Percentiles rank a stretch among this genome's conserved stretches.
phyloP scores from a whole-genome alignment of 2,329 filamentous ascomycete genomes.

The Xylaria sp. region DNA sequence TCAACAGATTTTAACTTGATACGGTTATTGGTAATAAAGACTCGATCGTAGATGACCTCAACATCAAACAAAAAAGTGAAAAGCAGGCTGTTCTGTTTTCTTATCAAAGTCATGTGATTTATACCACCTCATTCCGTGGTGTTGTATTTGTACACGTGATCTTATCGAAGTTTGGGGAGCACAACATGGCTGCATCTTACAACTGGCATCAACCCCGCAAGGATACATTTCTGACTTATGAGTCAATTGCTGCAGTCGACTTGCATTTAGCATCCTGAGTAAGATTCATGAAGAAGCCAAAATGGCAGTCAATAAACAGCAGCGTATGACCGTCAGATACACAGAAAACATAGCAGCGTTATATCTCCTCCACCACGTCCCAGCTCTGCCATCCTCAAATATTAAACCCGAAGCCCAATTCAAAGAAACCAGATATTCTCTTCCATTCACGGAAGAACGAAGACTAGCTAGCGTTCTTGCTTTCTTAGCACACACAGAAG shows the following conservation, averaged over 20 bases:
- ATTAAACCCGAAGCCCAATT: slow-evolving; percentile 10
- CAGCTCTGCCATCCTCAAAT: slow-evolving; percentile 38
- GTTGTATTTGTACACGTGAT: not conserved
- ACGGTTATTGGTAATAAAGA: no score
- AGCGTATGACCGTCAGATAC: slow-evolving; percentile 30
- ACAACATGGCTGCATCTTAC: not conserved
- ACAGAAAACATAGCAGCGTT: slow-evolving; percentile 46
- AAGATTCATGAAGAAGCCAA: not conserved
- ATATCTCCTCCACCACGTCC: slow-evolving; percentile 44
- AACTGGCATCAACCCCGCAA: slow-evolving; percentile 12
- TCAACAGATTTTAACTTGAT: no score
- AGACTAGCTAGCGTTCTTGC: slow-evolving; percentile 45
- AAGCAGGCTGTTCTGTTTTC: not conserved
- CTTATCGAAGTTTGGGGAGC: slow-evolving; percentile 1
- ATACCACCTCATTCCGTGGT: not conserved
- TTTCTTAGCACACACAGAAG: slow-evolving; percentile 48
- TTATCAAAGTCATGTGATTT: slow-evolving; percentile 18
- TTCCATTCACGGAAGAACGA: slow-evolving; percentile 50
- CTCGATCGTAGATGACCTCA: no score
- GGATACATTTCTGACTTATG: not conserved
- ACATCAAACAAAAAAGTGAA: not conserved
- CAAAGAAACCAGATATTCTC: slow-evolving; percentile 35
- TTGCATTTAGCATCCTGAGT: not conserved
- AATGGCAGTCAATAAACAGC: slow-evolving; percentile 13
- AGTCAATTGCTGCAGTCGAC: not conserved